Base-by-base conservation (phyloP, 2,329 filamentous ascomycete genomes). In the Graphiopsis chlorocephala region DNA sequence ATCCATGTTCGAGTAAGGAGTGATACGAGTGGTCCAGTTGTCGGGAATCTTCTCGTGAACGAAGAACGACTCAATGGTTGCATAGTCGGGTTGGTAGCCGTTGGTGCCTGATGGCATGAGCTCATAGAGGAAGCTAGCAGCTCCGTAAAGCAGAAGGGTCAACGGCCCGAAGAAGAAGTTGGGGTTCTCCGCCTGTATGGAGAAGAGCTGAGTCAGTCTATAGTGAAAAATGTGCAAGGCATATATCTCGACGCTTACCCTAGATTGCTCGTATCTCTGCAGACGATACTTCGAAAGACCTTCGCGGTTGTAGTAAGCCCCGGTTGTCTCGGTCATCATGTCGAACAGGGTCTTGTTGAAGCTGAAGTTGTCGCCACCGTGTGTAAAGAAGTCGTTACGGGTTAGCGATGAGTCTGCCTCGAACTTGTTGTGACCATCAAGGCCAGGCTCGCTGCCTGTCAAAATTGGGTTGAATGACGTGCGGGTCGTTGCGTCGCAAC, bases 361-460 rank as follows among this genome's bases (percentile, higher is more conserved):
- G 8, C 59, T 71, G 71, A 74, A 80, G 61, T 77, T 72, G 66
- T 78, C 77, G 7, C 73, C 74, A 35, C 70, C 68, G 65, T 68
- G 64, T 31, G 73, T 69, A 71, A 78, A 79, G 71, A 73, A 80
- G 67, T 80, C 78, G 61, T 77, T 77, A 23, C 79, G 74, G 3
- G 78, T 79, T 15, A 80, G 72, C 15, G 78, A 80, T 2, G 78
- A 71, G 64, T 80, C 77, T 7, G 69, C 71, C 66, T 80, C 78
- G 61, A 80, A 80, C 70, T 80, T 81, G 70, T 81, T 80, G 70
- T 81, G 79, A 31, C 75, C 78, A 38, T 79, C 75, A 8, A 81
- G 73, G 58, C 79, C 79, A 11, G 78, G 78, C 68, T 81, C 74
- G 33, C 68, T 70, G 53, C 79, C 79, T 62, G 72, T 76, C 33